Base-by-base conservation (phyloP, 2,329 filamentous ascomycete genomes). In the Aspergillus novoparasiticus region DNA sequence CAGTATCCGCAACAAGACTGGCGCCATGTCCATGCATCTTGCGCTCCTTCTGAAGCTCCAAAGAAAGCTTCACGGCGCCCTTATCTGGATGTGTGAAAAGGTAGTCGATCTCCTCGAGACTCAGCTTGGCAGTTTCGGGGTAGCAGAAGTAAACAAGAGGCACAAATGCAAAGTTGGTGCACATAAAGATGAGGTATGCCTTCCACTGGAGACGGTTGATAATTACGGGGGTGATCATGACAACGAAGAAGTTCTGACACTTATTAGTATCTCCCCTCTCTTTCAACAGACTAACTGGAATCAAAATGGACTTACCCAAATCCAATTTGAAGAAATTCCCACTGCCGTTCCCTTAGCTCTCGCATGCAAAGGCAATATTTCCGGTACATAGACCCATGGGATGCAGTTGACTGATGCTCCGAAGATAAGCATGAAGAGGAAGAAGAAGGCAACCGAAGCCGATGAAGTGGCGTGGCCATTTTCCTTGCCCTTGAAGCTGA, bases 311-410 rank as follows among this genome's bases (percentile, higher is more conserved):
- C 67, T 58, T 61, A 70, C 64, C 75, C 77, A 80, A 9, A 83
- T 75, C 82, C 81, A 84, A 62, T 84, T 83, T 0, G 78, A 76
- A 0, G 77, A 80, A 16, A 67, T 60, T 2, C 66, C 68, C 23
- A 68, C 64, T 9, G 83, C 81, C 0, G 81, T 83, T 1, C 83
- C 83, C 65, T 84, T 83, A 1, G 82, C 79, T 45, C 83, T 74
- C 3, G 81, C 82, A 61, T 83, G 80, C 1, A 84, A 74, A 0
- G 83, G 83, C 2, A 85, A 67, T 39, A 85, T 84, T 64, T 85
- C 81, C 0, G 82, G 80, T 0, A 82, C 80, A 63, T 82, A 82
- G 0, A 82, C 79, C 82, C 82, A 84, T 0, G 82, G 82, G 10
- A 84, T 80, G 51, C 79, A 81, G 60, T 83, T 84, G 5, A 79